These are phyloP conservation scores for Rhizoctonia solani DNA, from an alignment of 1,284 basidiomycete genomes.

Conservation along the genomic window DNA sequence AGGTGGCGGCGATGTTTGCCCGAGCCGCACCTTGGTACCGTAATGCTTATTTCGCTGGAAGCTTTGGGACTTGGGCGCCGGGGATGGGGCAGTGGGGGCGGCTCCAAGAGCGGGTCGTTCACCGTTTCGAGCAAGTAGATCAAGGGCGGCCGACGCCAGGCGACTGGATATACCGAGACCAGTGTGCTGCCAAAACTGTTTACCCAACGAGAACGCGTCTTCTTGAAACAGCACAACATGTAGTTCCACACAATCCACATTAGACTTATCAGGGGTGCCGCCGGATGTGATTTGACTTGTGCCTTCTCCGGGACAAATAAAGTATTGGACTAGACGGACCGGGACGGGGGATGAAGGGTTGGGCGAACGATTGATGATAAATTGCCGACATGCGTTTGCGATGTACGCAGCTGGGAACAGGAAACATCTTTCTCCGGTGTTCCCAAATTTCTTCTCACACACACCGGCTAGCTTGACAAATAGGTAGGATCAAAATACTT, in stretches of 20 bases:
- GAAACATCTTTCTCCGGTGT: conserved; percentile 71
- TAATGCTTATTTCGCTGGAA: conserved; percentile 57
- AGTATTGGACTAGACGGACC: conserved; percentile 73
- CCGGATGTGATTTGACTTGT: conserved; percentile 40
- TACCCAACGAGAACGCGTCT: conserved; percentile 70
- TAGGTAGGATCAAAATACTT: conserved; percentile 13
- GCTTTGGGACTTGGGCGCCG: conserved; percentile 52
- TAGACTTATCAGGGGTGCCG: conserved; percentile 43
- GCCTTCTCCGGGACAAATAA: conserved; percentile 61
- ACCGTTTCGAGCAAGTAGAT: conserved; percentile 53
- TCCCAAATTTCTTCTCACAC: conserved; percentile 78
- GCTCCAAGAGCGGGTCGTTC: conserved; percentile 38
- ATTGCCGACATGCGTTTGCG: conserved; percentile 76
- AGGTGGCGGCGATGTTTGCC: conserved; percentile 34
- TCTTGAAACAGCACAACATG: conserved; percentile 82
- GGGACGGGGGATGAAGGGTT: conserved; percentile 50
- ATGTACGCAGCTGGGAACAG: conserved; percentile 74
- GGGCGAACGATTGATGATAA: conserved; percentile 63
- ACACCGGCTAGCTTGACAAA: conserved; percentile 68
- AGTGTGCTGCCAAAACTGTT: conserved; percentile 96
- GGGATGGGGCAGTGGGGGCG: conserved; percentile 42
- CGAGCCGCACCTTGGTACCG: conserved; percentile 40
- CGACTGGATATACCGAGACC: conserved; percentile 90
- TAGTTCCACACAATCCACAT: conserved; percentile 53
- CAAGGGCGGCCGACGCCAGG: conserved; percentile 80